Evolutionary conservation across 176 grass and related monocot genomes (phyloP).

Genomic region (Cenchrus fungigraminus): DNA sequence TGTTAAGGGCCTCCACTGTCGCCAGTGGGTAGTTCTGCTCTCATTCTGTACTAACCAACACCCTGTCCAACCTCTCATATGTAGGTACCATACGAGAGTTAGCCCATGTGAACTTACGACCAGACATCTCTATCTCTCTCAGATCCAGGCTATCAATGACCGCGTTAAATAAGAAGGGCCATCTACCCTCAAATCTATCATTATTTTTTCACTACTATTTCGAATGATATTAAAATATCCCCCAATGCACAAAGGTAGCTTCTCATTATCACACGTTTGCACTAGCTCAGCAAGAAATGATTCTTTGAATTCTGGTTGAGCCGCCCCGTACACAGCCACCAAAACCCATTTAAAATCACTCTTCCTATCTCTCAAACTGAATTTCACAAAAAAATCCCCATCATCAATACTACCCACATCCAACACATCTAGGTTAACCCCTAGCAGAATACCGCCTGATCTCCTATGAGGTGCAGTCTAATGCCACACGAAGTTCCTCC

Average conservation of each 20-base stretch:
- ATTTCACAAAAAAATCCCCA: too few relatives aligned
- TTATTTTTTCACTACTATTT: too few relatives aligned
- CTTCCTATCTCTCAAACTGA: too few relatives aligned
- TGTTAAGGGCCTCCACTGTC: neutral
- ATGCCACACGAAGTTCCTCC: too few relatives aligned
- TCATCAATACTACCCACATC: too few relatives aligned
- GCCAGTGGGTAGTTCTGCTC: neutral
- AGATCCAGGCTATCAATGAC: neutral
- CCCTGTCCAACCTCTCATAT: neutral
- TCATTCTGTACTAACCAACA: neutral
- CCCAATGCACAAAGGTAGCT: neutral
- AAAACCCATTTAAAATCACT: too few relatives aligned
- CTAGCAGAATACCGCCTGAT: too few relatives aligned
- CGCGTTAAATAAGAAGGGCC: neutral
- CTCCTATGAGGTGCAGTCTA: too few relatives aligned
- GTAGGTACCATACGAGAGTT: neutral
- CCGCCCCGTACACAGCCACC: too few relatives aligned
- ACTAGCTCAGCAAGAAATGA: neutral
- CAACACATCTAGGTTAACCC: too few relatives aligned
- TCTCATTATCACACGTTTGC: neutral
- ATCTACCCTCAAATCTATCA: neutral
- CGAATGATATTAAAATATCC: neutral
- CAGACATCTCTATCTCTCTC: neutral
- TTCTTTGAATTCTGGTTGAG: neutral
- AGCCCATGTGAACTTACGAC: neutral